Conservation (phyloP, 2,329 filamentous ascomycete genomes). For the Xylaria polymorpha region DNA sequence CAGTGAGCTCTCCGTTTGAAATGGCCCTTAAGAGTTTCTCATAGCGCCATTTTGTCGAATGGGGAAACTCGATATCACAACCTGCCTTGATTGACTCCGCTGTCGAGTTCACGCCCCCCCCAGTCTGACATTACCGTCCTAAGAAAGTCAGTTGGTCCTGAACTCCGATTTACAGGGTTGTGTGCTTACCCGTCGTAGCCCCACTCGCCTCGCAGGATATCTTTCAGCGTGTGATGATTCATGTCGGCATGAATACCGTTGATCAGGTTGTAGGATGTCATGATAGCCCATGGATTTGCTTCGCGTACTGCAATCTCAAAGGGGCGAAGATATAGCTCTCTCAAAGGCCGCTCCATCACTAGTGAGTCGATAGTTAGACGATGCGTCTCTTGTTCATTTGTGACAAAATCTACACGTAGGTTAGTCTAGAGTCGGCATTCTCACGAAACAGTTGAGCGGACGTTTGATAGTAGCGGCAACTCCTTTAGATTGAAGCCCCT, state of each 20-base stretch:
- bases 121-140: constrained; percentile 70
- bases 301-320: constrained; percentile 79
- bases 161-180: constrained; percentile 8
- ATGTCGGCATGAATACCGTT: constrained; percentile 72
- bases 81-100: constrained; percentile 66
- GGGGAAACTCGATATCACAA: constrained; percentile 69
- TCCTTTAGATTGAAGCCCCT: constrained; percentile 77
- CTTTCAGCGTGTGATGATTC: constrained; percentile 65
- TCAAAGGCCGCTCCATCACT: constrained; percentile 71
- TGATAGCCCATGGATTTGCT: constrained; percentile 75
- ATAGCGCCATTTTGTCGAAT: constrained; percentile 65
- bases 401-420: constrained; percentile 37
- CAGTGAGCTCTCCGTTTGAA: constrained; percentile 59
- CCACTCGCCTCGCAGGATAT: constrained; percentile 71
- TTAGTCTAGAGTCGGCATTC: constrained; percentile 12
- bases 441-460: constrained; percentile 48
- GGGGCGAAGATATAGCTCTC: constrained; percentile 78
- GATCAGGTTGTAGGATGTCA: constrained; percentile 75
- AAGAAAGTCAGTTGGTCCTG: constrained; percentile 38
- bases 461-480: constrained; percentile 84
- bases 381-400: constrained; percentile 59
- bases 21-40: constrained; percentile 67
- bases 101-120: constrained; percentile 67
- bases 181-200: constrained; percentile 66
- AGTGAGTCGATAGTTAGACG: constrained; percentile 73